Evolutionary conservation across 495 filamentous ascomycete genomes (phyloP).

Genomic region (Daldinia decipiens): DNA sequence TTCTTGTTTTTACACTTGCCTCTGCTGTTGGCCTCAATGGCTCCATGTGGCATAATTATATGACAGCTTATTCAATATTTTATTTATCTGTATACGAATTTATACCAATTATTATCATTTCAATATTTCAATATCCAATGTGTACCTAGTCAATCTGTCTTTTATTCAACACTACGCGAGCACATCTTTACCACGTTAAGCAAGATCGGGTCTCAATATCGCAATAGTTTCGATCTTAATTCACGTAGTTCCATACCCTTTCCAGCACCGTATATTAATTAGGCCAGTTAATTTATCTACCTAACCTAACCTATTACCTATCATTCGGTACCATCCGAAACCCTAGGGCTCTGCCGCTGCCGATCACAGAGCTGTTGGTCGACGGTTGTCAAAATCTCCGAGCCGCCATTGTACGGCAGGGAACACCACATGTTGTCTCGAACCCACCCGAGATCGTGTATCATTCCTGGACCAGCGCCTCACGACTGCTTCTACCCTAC

Average conservation of each 20-base stretch:
- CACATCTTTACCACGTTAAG: background rate
- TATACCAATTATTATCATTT: background rate
- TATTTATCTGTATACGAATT: background rate
- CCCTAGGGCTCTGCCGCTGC: constrained; percentile 10
- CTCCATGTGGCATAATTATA: background rate
- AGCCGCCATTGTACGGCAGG: constrained; percentile 29
- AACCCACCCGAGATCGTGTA: constrained; percentile 15
- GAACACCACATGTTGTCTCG: constrained; percentile 7
- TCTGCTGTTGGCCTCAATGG: background rate
- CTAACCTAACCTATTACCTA: background rate
- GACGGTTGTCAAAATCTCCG: constrained; percentile 30
- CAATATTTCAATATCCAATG: background rate
- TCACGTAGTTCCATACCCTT: background rate
- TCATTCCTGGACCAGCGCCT: constrained; percentile 4
- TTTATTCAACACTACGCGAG: background rate
- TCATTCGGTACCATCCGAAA: constrained; percentile 30
- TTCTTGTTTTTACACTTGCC: background rate
- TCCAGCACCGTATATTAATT: background rate
- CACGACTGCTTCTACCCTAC: constrained; percentile 2
- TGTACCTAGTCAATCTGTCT: background rate
- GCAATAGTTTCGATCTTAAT: background rate
- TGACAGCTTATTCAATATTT: background rate
- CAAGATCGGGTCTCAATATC: background rate
- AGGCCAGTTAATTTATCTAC: background rate
- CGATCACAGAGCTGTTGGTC: constrained; percentile 24